Evolutionary conservation across 1,284 basidiomycete species (phyloP).

Genomic region (Coniferiporia weirii): DNA sequence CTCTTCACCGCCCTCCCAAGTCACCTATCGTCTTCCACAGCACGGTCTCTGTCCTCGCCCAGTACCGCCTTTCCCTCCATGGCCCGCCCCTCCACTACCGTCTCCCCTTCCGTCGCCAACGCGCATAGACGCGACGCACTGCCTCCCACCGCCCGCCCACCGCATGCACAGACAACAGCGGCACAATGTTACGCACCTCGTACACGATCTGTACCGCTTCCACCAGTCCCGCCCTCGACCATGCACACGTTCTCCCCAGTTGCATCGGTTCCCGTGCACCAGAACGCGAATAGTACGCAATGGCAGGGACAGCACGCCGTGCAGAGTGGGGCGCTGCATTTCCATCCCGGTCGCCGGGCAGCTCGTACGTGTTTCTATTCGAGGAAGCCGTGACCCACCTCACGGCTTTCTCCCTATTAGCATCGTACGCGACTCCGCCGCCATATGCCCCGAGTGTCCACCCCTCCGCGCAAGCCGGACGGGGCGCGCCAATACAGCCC

Average conservation of each 20-base stretch:
- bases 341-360: not conserved
- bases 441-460: not conserved
- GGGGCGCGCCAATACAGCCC: not conserved
- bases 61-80: not conserved
- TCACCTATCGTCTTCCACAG: not conserved
- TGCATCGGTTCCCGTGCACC: not conserved
- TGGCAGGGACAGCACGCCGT: not conserved
- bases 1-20: not conserved
- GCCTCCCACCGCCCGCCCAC: slow-evolving; percentile 9
- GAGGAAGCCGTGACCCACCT: not conserved
- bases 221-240: not conserved
- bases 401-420: not conserved
- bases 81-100: not conserved
- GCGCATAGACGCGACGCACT: not conserved
- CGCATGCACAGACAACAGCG: not conserved
- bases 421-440: not conserved
- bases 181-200: slow-evolving; percentile 7
- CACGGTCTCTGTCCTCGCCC: not conserved
- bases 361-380: not conserved
- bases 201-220: not conserved
- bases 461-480: not conserved
- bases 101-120: not conserved
- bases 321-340: slow-evolving; percentile 4
- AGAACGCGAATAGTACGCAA: not conserved
- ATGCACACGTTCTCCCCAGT: not conserved